These are phyloP conservation scores for Xylaria polymorpha DNA, from an alignment of 2,329 filamentous ascomycete genomes.

Conservation along the genomic window DNA sequence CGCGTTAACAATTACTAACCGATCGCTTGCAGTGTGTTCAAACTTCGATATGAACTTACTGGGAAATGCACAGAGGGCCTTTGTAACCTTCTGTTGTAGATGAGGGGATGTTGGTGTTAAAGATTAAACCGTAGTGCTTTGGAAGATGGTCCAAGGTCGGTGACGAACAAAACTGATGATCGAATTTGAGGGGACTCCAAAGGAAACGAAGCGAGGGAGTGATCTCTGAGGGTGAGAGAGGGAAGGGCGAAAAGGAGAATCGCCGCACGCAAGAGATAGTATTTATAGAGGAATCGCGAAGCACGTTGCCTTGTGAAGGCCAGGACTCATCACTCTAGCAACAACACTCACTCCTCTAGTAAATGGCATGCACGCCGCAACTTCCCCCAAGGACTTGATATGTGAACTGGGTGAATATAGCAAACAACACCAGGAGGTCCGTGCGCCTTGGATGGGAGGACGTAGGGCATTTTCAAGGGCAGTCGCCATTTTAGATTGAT, in stretches of 20 bases:
- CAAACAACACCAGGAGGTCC: background rate
- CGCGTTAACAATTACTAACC: background rate
- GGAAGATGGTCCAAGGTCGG: background rate
- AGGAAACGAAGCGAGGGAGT: background rate
- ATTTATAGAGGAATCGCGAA: background rate
- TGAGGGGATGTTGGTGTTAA: no score
- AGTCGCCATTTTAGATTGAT: background rate
- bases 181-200: background rate
- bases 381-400: background rate
- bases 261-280: background rate
- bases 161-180: background rate
- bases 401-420: background rate
- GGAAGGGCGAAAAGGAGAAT: background rate
- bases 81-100: background rate
- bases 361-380: background rate
- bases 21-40: background rate
- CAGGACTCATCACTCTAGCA: background rate
- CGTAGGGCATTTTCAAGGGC: no score
- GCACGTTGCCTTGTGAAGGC: background rate
- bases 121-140: background rate
- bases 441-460: background rate
- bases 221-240: background rate
- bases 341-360: background rate
- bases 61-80: background rate
- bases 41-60: background rate